Evolutionary conservation across 768 basidiomycete species (phyloP), one percentile per base, ranked within the genome.

Genomic region (Lactarius tabidus): DNA sequence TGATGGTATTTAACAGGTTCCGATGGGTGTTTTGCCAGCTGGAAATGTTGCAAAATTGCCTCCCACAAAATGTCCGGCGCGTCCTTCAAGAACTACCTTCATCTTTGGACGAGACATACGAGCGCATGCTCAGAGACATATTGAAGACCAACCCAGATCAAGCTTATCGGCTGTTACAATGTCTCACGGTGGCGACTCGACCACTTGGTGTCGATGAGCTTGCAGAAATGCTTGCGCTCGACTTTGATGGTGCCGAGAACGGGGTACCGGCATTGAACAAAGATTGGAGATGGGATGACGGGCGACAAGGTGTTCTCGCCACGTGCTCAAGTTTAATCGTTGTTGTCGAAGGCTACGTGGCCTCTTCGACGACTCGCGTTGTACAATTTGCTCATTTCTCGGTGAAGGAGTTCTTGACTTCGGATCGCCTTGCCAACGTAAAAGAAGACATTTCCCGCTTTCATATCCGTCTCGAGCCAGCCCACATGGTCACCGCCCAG

Each of bases 401-500:
- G 4, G 41, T 57, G 15, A 33, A 57, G n/a, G 56, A 57, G 23
- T 57, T 57, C 56, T 57, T 57, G 23, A 57, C 56, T 17, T 57
- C 56, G 2, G 23, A 57, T 28, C 56, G 56, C 23, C 36, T 57
- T 38, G 15, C 23, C 20, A 36, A 33, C 23, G 12, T 38, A 2
- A 35, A 36, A 38, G 14, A 35, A 26, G 33, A 33, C 14, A n/a
- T 38, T 15, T 33, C 56, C 23, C 56, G 6, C 6, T 57, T 35
- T 38, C 56, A 36, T 57, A 38, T 57, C 20, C 20, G 14, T 6
- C 31, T 33, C 15, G 35, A 33, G 6, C 12, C 56, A 3, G 33
- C 56, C 23, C 56, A 57, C n/a, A 15, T 2, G 1, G 20, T 57
- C 15, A 9, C 38, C 12, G 56, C 56, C 8, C 33, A 28, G 20